Evolutionary conservation across 495 filamentous ascomycete species (phyloP), one percentile per base, ranked within the genome.

Genomic region (Aspergillus heteromorphus): DNA sequence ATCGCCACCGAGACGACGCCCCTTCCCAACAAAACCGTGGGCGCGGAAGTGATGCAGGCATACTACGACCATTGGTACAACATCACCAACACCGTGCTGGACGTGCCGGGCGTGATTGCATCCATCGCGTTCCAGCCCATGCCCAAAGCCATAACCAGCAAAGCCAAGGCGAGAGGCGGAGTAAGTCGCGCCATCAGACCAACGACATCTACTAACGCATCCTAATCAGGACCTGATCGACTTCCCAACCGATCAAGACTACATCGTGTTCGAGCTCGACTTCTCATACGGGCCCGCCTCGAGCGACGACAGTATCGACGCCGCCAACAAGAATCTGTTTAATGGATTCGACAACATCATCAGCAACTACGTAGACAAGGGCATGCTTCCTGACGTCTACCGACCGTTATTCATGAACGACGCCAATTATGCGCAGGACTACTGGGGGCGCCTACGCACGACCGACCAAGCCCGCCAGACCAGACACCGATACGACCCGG

Each of bases 381-480:
- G 73, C 29, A 69, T 76, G 0, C 58, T 78, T 9, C 73, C 74
- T 0, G 71, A 81, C 31, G 79, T 74, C 25, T 81, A 79, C 54
- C 66, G 81, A 36, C 80, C 80, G 4, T 53, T 85, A 0, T 84
- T 84, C 67, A 77, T 79, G 80, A 85, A 83, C 61, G 80, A 85
- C 53, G 75, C 73, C 1, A 80, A 79, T 64, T 78, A 70, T 48
- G 65, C 73, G 21, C 77, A 85, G 66, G 81, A 84, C 56, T 84
- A 81, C 63, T 84, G 80, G 68, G 77, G 74, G 1, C 69, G 82
- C 11, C 69, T 84, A 56, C 68, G 70, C 43, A 69, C 71, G 2
- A 65, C 75, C 40, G 71, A 74, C 20, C 64, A 66, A 18, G 67
- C 64, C 14, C 75, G 80, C 25, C 56, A 77, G 42, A 70, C 68